Conservation (phyloP, 2,329 filamentous ascomycete species). For the Apiospora malaysiana region DNA sequence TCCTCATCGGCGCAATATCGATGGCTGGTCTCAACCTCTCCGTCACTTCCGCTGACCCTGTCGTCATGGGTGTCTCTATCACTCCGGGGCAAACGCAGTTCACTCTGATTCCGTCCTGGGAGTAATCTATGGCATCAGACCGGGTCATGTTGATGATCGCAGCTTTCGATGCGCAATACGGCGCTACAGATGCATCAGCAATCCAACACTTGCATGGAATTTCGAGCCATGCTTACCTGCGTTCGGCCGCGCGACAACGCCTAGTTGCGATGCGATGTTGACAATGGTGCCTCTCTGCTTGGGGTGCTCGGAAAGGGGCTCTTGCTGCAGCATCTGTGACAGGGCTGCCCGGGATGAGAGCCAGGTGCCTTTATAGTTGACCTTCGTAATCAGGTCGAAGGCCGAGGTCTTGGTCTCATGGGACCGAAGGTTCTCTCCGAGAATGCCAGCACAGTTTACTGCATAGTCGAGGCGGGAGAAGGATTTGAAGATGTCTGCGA, state of each 20-base stretch:
- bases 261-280: constrained; percentile 59
- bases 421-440: constrained; percentile 48
- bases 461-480: constrained; percentile 61
- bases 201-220: not conserved
- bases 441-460: constrained; percentile 61
- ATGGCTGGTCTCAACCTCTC: constrained; percentile 48
- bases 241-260: constrained; percentile 52
- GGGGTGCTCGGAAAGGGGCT: constrained; percentile 47
- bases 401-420: constrained; percentile 51
- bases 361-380: constrained; percentile 62
- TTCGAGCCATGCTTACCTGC: constrained; percentile 44
- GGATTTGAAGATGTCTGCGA: constrained; percentile 35
- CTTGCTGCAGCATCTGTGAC: constrained; percentile 51
- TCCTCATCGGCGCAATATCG: constrained; percentile 54
- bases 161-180: constrained; percentile 64
- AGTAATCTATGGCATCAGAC: constrained; percentile 62
- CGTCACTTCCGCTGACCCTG: constrained; percentile 44
- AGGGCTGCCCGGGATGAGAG: constrained; percentile 52
- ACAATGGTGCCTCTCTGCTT: constrained; percentile 54
- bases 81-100: constrained; percentile 50
- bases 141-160: constrained; percentile 64
- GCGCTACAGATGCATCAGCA: constrained; percentile 43
- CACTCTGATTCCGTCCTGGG: constrained; percentile 45
- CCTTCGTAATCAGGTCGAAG: constrained; percentile 59
- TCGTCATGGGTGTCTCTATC: constrained; percentile 54